A percentile compares a stretch with the other conserved stretches of the same genome.
Conservation (phyloP, 805 yeast species). For the Wickerhamiella kurtzmanii region DNA sequence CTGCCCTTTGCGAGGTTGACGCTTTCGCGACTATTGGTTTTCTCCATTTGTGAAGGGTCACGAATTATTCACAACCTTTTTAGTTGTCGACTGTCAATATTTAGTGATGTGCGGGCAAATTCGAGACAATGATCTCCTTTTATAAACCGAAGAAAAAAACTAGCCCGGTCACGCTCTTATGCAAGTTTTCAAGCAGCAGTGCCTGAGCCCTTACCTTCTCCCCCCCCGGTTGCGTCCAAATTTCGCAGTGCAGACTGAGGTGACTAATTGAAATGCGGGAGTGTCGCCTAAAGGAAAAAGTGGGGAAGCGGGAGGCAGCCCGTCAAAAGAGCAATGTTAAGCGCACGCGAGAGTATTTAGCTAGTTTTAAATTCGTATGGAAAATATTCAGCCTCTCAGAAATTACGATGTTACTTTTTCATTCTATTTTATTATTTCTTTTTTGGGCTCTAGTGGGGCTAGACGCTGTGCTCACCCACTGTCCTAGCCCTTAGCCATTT, state of each 20-base stretch:
- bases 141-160: background rate
- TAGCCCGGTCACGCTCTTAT: background rate
- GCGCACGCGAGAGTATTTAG: no score
- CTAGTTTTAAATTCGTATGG: no score
- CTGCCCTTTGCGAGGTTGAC: background rate
- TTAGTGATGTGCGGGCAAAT: background rate
- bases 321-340: no score
- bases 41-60: background rate
- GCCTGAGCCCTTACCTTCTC: background rate
- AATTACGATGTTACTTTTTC: no score
- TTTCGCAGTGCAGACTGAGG: background rate
- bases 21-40: background rate
- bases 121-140: background rate
- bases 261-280: background rate
- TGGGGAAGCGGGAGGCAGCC: no score
- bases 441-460: no score
- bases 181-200: background rate
- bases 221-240: background rate
- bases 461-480: no score
- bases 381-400: no score
- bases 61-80: no score
- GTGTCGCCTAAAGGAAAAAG: background rate
- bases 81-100: background rate
- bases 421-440: no score
- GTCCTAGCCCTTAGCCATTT: background rate